These are phyloP conservation scores for Pulicaria dysenterica DNA, from an alignment of 129 eudicot genomes.

Conservation along the genomic window DNA sequence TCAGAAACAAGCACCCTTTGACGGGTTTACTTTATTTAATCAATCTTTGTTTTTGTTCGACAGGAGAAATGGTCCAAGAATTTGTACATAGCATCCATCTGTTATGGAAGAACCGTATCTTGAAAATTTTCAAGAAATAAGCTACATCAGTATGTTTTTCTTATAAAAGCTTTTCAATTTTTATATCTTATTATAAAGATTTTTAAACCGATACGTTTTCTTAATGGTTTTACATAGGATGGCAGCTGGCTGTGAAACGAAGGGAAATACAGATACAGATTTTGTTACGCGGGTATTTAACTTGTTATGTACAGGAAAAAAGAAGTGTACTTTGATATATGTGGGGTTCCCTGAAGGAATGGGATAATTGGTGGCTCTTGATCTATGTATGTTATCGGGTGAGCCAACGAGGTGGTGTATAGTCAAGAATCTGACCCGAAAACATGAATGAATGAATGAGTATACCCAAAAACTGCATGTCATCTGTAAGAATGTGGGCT, in stretches of 20 bases:
- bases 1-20: too few species aligned
- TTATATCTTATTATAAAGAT: neutral
- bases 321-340: neutral
- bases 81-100: slow-evolving; percentile 81
- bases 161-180: neutral
- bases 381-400: too few species aligned
- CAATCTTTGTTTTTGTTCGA: slow-evolving; percentile 4
- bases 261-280: slow-evolving; percentile 14
- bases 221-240: neutral
- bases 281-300: slow-evolving; percentile 17
- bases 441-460: slow-evolving; percentile 8
- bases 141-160: slow-evolving; percentile 23
- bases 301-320: slow-evolving; percentile 19
- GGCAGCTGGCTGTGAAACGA: slow-evolving; percentile 1
- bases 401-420: slow-evolving; percentile 28
- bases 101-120: slow-evolving; percentile 78
- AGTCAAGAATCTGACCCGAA: slow-evolving; percentile 32
- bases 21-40: neutral
- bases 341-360: neutral
- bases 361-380: neutral
- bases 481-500: slow-evolving; percentile 1
- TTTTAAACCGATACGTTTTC: neutral
- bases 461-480: slow-evolving; percentile 18
- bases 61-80: slow-evolving; percentile 94
- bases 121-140: slow-evolving; percentile 30